Conservation (phyloP, 2,329 filamentous ascomycete genomes). For the Monilinia polystroma region DNA sequence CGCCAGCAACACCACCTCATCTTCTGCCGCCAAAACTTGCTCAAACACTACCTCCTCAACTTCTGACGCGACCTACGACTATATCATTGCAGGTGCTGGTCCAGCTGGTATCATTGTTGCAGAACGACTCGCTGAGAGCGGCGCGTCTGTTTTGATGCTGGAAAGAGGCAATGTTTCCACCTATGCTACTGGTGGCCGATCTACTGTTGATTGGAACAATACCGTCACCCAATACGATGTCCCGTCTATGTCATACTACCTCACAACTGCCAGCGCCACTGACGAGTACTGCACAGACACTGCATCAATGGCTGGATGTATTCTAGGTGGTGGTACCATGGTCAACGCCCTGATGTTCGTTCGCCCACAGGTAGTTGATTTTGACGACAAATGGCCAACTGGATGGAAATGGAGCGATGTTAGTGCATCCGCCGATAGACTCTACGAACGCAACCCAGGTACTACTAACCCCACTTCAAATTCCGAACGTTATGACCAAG, state of each 20-base stretch:
- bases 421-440: conserved; percentile 54
- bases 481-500: conserved; percentile 61
- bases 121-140: conserved; percentile 21
- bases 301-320: conserved; percentile 68
- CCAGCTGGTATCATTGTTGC: conserved; percentile 22
- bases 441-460: conserved; percentile 67
- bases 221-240: conserved; percentile 22
- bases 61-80: conserved; percentile 19
- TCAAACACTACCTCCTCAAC: conserved; percentile 11
- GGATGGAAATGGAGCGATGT: conserved; percentile 69
- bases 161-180: conserved; percentile 23
- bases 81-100: conserved; percentile 21
- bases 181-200: conserved; percentile 19
- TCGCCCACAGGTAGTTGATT: conserved; percentile 62
- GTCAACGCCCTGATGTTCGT: conserved; percentile 68
- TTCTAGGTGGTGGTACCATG: conserved; percentile 56
- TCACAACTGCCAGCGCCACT: conserved; percentile 5
- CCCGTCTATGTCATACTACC: conserved; percentile 21
- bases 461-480: conserved; percentile 65
- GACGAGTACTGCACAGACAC: conserved; percentile 42
- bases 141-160: conserved; percentile 23
- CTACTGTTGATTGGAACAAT: conserved; percentile 20
- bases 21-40: neutral
- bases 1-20: conserved; percentile 10
- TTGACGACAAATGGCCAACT: conserved; percentile 63